A percentile compares a stretch with the other conserved stretches of the same genome.
These are phyloP conservation scores for Salvia hispanica DNA, from an alignment of 257 asterid genomes.

Conservation along the genomic window DNA sequence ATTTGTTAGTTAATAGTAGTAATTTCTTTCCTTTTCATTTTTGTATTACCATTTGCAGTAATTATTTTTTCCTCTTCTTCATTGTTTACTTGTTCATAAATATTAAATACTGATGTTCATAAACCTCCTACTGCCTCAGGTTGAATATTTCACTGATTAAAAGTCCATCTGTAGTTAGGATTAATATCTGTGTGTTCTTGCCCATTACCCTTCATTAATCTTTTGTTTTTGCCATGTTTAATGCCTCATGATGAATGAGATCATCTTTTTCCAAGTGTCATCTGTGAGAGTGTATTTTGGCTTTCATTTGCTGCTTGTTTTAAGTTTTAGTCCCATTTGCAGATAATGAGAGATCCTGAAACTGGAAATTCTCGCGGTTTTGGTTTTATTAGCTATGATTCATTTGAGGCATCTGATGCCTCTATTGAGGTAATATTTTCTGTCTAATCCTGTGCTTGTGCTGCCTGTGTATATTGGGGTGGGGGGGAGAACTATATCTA, in stretches of 20 bases:
- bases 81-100: slow-evolving; percentile 3
- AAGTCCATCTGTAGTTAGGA: slow-evolving; percentile 5
- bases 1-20: background rate
- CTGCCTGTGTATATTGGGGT: no score
- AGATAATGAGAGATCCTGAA: slow-evolving; percentile 98
- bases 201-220: slow-evolving; percentile 4
- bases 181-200: slow-evolving; percentile 5
- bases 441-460: slow-evolving; percentile 18
- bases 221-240: slow-evolving; percentile 4
- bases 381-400: slow-evolving; percentile 93
- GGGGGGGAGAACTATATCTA: no score
- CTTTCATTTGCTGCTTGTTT: slow-evolving; percentile 20
- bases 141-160: slow-evolving; percentile 14
- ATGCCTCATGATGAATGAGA: background rate
- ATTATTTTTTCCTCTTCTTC: background rate
- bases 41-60: slow-evolving; percentile 7
- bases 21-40: no score
- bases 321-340: slow-evolving; percentile 32
- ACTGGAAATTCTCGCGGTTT: slow-evolving; percentile 97
- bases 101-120: no score
- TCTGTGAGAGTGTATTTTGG: slow-evolving; percentile 5
- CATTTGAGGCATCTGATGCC: slow-evolving; percentile 99
- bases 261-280: background rate
- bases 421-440: slow-evolving; percentile 73
- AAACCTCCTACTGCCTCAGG: background rate